Evolutionary conservation across 305 asterid genomes (phyloP).

Genomic region (Ajuga reptans): DNA sequence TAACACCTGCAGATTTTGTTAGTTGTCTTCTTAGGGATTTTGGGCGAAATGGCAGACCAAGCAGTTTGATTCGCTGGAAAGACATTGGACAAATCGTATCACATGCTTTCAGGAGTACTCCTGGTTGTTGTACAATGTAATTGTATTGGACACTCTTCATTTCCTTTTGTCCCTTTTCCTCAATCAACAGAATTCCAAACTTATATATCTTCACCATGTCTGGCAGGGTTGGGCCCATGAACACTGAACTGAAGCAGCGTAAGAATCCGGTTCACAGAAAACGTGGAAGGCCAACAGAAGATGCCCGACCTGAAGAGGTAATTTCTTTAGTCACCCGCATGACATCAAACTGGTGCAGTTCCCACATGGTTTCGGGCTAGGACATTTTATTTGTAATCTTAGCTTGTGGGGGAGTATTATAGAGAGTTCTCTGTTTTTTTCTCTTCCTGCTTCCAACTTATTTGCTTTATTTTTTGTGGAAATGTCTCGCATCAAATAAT

Average conservation of each 20-base stretch:
- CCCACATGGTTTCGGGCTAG: not conserved
- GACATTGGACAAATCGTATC: slow-evolving; percentile 60
- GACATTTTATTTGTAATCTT: not conserved
- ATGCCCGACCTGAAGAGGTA: slow-evolving; percentile 77
- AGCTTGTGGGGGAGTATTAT: too few species aligned
- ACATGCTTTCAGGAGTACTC: slow-evolving; percentile 53
- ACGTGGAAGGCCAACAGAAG: slow-evolving; percentile 50
- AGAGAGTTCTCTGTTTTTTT: not conserved
- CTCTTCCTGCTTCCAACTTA: not conserved
- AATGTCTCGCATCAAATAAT: not conserved
- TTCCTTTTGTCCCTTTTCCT: not conserved
- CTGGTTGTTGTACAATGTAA: slow-evolving; percentile 80
- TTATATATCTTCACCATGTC: not conserved
- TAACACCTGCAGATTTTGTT: slow-evolving; percentile 71
- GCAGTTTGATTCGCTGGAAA: slow-evolving; percentile 52
- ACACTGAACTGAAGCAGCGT: slow-evolving; percentile 72
- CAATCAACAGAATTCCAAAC: not conserved
- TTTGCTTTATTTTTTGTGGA: not conserved
- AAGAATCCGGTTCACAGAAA: slow-evolving; percentile 51
- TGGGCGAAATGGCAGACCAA: slow-evolving; percentile 48
- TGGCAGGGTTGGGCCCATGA: slow-evolving; percentile 90
- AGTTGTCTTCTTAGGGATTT: slow-evolving; percentile 61
- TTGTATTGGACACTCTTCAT: not conserved
- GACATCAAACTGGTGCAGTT: not conserved
- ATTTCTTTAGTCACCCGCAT: not conserved